phyloP scores from a whole-genome alignment of 176 grass and related monocot species.

The Triticum timopheevii region DNA sequence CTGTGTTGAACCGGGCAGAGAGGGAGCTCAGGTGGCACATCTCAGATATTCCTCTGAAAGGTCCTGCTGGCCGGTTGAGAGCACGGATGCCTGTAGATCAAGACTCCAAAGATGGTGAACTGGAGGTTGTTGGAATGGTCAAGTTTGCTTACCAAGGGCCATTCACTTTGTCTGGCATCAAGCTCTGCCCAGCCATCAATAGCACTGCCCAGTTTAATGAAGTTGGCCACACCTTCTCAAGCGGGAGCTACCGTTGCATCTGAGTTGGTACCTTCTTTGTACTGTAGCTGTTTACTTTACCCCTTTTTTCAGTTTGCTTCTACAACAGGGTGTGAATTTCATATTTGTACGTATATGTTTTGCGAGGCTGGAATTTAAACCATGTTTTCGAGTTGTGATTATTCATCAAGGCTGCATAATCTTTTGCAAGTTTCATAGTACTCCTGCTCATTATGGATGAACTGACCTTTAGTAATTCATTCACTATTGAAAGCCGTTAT shows the following conservation, averaged over 20 bases:
- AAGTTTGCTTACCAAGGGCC: conserved; percentile 76
- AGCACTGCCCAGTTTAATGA: conserved; percentile 75
- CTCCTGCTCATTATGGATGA: not conserved
- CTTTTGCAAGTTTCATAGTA: not conserved
- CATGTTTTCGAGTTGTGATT: conserved; percentile 34
- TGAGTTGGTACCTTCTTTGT: conserved; percentile 56
- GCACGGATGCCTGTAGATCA: conserved; percentile 95
- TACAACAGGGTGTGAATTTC: conserved; percentile 32
- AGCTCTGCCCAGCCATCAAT: conserved; percentile 65
- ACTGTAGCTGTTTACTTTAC: conserved; percentile 18
- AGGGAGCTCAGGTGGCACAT: conserved; percentile 92
- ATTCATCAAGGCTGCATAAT: not conserved
- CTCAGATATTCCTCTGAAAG: conserved; percentile 77
- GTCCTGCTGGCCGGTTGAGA: conserved; percentile 56
- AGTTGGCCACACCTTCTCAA: conserved; percentile 79
- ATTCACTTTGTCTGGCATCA: conserved; percentile 84
- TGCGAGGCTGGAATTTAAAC: conserved; percentile 36
- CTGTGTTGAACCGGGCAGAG: conserved; percentile 71
- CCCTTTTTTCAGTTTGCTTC: conserved; percentile 39
- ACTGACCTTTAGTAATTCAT: not conserved
- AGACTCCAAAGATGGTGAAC: conserved; percentile 83
- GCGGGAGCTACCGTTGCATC: conserved; percentile 76
- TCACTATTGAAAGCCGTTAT: not conserved
- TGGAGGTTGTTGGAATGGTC: conserved; percentile 84
- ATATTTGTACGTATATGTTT: conserved; percentile 47